These are phyloP conservation scores for Trichophyton mentagrophytes DNA, from an alignment of 2,329 filamentous ascomycete genomes.

Conservation along the genomic window DNA sequence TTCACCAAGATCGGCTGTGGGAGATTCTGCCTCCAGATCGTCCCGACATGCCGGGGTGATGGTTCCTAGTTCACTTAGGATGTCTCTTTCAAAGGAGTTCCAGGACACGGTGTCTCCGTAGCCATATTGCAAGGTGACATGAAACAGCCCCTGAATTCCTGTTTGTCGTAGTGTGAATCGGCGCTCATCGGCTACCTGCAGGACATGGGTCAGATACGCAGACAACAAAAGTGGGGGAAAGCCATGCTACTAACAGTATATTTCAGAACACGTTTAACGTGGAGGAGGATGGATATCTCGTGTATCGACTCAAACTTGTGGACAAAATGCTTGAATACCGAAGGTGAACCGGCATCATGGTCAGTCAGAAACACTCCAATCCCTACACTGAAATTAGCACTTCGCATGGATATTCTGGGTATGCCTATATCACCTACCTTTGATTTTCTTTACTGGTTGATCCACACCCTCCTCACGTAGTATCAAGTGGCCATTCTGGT, in stretches of 20 bases:
- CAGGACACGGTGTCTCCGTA: conserved; percentile 12
- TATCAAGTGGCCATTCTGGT: conserved; percentile 10
- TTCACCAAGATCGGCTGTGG: conserved; percentile 9
- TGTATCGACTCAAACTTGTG: conserved; percentile 56
- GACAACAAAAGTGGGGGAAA: neutral
- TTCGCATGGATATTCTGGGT: conserved; percentile 32
- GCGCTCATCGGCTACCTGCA: conserved; percentile 44
- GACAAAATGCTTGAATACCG: conserved; percentile 60
- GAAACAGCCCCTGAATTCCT: conserved; percentile 10
- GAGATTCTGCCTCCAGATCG: conserved; percentile 5
- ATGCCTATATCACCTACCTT: conserved; percentile 20
- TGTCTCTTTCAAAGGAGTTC: conserved; percentile 10
- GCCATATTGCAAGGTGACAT: conserved; percentile 11
- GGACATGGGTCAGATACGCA: conserved; percentile 33
- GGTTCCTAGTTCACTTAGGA: conserved; percentile 8
- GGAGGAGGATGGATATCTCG: conserved; percentile 61
- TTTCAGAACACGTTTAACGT: conserved; percentile 35
- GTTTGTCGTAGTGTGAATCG: conserved; percentile 34
- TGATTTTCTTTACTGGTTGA: conserved; percentile 11
- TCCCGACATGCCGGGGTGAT: neutral
- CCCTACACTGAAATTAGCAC: conserved; percentile 31
- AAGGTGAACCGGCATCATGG: conserved; percentile 50
- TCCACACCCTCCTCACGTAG: conserved; percentile 11
- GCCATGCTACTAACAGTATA: conserved; percentile 8
- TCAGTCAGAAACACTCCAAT: conserved; percentile 71